Conservation (phyloP, 768 basidiomycete genomes). For the Trichaptum fuscoviolaceum region DNA sequence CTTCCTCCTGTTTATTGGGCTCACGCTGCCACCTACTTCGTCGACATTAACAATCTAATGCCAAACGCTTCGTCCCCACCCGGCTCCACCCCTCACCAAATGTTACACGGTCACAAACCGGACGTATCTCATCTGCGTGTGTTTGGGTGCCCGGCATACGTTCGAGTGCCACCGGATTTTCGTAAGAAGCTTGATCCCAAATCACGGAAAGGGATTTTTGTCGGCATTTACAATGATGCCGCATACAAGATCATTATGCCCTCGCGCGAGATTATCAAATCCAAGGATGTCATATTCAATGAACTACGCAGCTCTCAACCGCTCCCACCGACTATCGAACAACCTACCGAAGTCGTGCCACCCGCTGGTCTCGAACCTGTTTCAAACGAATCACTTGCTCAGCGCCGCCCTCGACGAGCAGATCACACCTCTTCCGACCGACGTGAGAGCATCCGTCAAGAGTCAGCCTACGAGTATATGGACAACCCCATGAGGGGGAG, state of each 20-base stretch:
- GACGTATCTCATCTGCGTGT: slow-evolving; percentile 17
- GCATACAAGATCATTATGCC: neutral
- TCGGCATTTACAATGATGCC: slow-evolving; percentile 1
- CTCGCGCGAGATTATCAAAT: too few species aligned
- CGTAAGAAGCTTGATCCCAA: slow-evolving; percentile 3
- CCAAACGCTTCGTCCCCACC: slow-evolving; percentile 22
- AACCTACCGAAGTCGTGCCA: too few species aligned
- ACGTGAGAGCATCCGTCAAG: too few species aligned
- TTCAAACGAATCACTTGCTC: too few species aligned
- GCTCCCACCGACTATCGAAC: too few species aligned
- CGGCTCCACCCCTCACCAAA: slow-evolving; percentile 20
- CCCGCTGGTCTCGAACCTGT: too few species aligned
- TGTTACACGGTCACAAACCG: slow-evolving; percentile 17
- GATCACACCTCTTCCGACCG: too few species aligned
- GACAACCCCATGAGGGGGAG: too few species aligned
- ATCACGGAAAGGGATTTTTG: neutral
- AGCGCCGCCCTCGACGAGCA: too few species aligned
- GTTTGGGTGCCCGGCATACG: slow-evolving; percentile 21
- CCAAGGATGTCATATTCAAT: too few species aligned
- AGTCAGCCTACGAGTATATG: too few species aligned
- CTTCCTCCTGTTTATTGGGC: slow-evolving; percentile 36
- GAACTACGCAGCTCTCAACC: too few species aligned
- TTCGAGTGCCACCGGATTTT: slow-evolving; percentile 15
- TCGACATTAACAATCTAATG: slow-evolving; percentile 33
- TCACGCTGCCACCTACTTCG: slow-evolving; percentile 27